Percentiles rank a stretch among this genome's conserved stretches.
Conservation (phyloP, 31 red algal species). For the Odonthalia washingtoniensis region DNA sequence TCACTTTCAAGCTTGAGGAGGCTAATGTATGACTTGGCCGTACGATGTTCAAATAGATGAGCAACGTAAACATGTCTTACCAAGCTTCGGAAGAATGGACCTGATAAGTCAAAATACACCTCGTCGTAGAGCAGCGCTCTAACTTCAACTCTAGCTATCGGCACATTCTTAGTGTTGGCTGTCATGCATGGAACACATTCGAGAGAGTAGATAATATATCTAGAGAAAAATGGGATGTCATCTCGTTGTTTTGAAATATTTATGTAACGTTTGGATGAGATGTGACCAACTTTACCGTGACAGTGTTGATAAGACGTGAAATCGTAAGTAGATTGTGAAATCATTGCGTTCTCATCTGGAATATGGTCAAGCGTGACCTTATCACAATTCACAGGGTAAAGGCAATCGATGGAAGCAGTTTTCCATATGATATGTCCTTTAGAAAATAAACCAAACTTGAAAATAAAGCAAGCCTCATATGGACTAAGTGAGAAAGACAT, state of each 20-base stretch:
- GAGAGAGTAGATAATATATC: neutral
- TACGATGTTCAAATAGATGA: neutral
- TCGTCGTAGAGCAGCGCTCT: too few relatives aligned
- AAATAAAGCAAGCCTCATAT: neutral
- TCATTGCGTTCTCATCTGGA: neutral
- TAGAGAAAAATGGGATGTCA: neutral
- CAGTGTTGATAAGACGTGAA: too few relatives aligned
- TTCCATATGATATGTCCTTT: too few relatives aligned
- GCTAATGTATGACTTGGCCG: neutral
- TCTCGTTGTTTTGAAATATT: neutral
- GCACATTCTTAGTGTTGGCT: too few relatives aligned
- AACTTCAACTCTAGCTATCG: too few relatives aligned
- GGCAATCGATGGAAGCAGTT: too few relatives aligned
- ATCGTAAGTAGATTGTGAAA: neutral
- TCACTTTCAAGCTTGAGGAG: too few relatives aligned
- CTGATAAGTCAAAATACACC: too few relatives aligned
- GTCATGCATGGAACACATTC: too few relatives aligned
- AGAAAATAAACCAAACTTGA: too few relatives aligned
- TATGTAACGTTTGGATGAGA: neutral
- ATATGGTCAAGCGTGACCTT: neutral
- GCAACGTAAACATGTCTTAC: neutral
- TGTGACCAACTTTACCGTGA: too few relatives aligned
- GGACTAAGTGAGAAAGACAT: neutral
- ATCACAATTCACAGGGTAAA: constrained; percentile 1
- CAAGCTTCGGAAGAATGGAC: neutral